Base-by-base conservation (phyloP, 805 yeast genomes). In the Starmera dryadoides region DNA sequence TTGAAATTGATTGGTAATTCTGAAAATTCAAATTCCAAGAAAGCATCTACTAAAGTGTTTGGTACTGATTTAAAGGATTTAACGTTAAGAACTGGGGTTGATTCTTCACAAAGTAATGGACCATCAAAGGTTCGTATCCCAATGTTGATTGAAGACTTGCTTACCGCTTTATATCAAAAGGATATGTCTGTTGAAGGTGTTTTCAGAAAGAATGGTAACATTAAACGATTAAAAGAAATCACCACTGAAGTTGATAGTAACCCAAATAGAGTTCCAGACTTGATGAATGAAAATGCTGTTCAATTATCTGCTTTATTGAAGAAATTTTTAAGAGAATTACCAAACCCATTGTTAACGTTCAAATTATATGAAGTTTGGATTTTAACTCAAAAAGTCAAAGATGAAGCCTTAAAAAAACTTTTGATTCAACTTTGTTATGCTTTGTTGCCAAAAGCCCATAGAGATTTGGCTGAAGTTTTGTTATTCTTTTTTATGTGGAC, bases 171-270 rank as follows among this genome's bases (percentile, higher is more conserved):
- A 67, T 75, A 86, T 38, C 91, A 83, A 43, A 87, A 86, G 69
- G 98, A 93, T 61, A 77, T 91, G 82, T 86, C 97, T 3, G 88
- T 81, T 23, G 98, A 93, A 60, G 98, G 98, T 43, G 82, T 93
- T 4, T 93, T 93, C 72, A 77, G 99, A 52, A 83, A 89, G 55
- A 93, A 93, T 56, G 99, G 99, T 53, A 93, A 93, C 56, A 89
- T 93, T 54, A 79, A 88, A 50, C 73, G 85, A 34, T 66, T 91
- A 37, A 77, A 82, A 49, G 85, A 81, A 47, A 63, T 89, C 42
- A 75, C 87, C 0, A 86, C 78, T 39, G 72, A 68, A 35, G 81
- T 91, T 47, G 93, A 93, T 60, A 66, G 71, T 34, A 69, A 74
- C 48, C 95, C 96, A 2, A 72, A 77, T 18, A 75, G 69, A 41